Percentiles rank a stretch among this genome's conserved stretches.
phyloP scores from a whole-genome alignment of 371 early-diverging fungal genomes.

The Mucor irregularis region DNA sequence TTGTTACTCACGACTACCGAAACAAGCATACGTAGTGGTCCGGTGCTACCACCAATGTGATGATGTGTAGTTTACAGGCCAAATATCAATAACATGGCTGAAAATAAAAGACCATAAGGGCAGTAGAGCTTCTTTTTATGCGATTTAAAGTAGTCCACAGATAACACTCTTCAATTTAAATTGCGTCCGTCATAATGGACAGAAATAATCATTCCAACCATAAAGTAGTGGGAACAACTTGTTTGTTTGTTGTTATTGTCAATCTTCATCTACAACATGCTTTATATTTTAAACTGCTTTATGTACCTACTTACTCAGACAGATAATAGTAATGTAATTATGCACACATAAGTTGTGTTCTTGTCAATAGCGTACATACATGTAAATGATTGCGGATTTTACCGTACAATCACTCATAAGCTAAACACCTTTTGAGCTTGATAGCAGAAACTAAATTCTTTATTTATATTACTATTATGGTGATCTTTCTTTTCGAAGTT shows the following conservation, averaged over 20 bases:
- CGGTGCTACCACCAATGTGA: constrained; percentile 64
- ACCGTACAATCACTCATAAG: too few relatives aligned
- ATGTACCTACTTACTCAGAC: too few relatives aligned
- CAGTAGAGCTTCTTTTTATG: constrained; percentile 45
- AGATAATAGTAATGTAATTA: too few relatives aligned
- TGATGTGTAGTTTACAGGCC: constrained; percentile 54
- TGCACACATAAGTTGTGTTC: too few relatives aligned
- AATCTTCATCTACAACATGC: too few relatives aligned
- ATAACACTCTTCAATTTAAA: constrained; percentile 52
- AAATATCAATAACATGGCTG: constrained; percentile 54
- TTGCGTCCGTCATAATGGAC: constrained; percentile 51
- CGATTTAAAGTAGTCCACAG: constrained; percentile 58
- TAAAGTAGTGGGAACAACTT: constrained; percentile 56
- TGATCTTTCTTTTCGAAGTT: too few relatives aligned
- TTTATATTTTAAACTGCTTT: too few relatives aligned
- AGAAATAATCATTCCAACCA: constrained; percentile 50
- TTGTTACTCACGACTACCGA: constrained; percentile 65
- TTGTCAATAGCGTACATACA: too few relatives aligned
- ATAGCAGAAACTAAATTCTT: too few relatives aligned
- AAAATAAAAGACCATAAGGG: constrained; percentile 59
- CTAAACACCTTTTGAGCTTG: too few relatives aligned
- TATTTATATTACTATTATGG: too few relatives aligned
- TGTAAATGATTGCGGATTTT: too few relatives aligned
- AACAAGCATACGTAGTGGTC: constrained; percentile 70
- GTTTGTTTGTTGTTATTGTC: background rate